These are phyloP conservation scores for Lipomyces mesembrius DNA, from an alignment of 805 yeast genomes.

Conservation along the genomic window DNA sequence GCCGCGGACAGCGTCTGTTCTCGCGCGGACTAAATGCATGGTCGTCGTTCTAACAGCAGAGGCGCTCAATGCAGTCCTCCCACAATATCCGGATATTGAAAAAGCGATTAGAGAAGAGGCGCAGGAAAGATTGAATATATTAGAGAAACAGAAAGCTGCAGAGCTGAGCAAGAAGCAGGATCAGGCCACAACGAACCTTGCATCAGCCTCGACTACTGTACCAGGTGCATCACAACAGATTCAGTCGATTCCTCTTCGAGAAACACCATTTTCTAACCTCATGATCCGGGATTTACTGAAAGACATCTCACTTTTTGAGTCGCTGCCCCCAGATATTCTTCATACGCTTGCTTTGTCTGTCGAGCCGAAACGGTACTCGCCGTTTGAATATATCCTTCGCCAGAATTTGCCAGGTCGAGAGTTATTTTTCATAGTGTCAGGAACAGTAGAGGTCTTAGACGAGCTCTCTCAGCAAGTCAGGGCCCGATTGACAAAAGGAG, in stretches of 20 bases:
- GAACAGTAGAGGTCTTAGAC: constrained; percentile 71
- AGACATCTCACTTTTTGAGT: constrained; percentile 61
- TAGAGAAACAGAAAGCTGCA: constrained; percentile 57
- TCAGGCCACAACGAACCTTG: not conserved
- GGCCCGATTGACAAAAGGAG: constrained; percentile 65
- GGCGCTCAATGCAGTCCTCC: constrained; percentile 61
- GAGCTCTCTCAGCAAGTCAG: constrained; percentile 50
- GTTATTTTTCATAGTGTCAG: constrained; percentile 67
- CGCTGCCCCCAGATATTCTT: constrained; percentile 61
- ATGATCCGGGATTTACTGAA: constrained; percentile 60
- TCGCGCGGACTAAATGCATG: constrained; percentile 68
- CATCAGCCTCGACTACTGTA: not conserved
- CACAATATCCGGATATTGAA: constrained; percentile 67
- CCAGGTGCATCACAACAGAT: constrained; percentile 12
- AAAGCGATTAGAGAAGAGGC: constrained; percentile 76
- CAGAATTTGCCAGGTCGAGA: constrained; percentile 67
- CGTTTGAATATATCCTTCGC: constrained; percentile 64
- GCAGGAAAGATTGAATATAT: constrained; percentile 74
- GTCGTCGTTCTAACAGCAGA: constrained; percentile 72
- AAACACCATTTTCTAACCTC: constrained; percentile 21
- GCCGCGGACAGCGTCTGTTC: constrained; percentile 79
- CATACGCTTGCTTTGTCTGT: constrained; percentile 68
- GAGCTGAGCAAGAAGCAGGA: not conserved
- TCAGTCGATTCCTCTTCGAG: constrained; percentile 3
- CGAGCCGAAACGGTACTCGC: constrained; percentile 57